Evolutionary conservation across 768 basidiomycete species (phyloP), one percentile per base, ranked within the genome.

Genomic region (Podaxis carcinomalis): DNA sequence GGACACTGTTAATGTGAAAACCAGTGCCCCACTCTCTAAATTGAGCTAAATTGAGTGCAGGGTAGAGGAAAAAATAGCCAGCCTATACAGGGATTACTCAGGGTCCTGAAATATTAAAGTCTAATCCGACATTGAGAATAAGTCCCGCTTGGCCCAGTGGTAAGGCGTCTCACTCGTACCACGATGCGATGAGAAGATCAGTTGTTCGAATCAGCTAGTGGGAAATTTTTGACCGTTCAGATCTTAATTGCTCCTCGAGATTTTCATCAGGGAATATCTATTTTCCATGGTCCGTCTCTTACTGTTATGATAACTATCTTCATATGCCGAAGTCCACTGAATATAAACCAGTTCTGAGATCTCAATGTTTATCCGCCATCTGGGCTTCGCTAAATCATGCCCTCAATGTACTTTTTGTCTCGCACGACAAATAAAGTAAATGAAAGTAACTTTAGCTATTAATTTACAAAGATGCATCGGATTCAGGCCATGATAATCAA

Each of bases 111-210:
- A 28, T 28, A 28, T 28, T 4, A 5, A 27, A 0, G 27, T 27
- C 5, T 27, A 27, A 6, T 5, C 16, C 4, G 1, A 4, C 10
- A 16, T 2, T 1, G 2, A 16, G 16, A 7, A 44, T 19, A 42
- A 50, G 11, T 63, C 68, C 68, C 68, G 60, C 68, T 72, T 73
- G 72, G 74, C 74, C 74, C 74, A 74, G 74, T 69, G 72, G 74
- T 74, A 73, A 73, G 72, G 73, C 71, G 73, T 72, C 67, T 70
- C 72, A 73, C 72, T 74, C 69, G 71, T 73, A 73, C 35, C 5
- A 16, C 5, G 32, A 13, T n/a, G 51, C 11, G 37, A 65, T 63
- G 64, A 56, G 59, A 60, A 65, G 64, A 62, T 65, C 64, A 59
- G 62, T 65, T 65, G 64, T 65, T 65, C 64, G 52, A 65, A 57